phyloP scores from a whole-genome alignment of 441 rosid genomes.

The Mallotus japonicus region DNA sequence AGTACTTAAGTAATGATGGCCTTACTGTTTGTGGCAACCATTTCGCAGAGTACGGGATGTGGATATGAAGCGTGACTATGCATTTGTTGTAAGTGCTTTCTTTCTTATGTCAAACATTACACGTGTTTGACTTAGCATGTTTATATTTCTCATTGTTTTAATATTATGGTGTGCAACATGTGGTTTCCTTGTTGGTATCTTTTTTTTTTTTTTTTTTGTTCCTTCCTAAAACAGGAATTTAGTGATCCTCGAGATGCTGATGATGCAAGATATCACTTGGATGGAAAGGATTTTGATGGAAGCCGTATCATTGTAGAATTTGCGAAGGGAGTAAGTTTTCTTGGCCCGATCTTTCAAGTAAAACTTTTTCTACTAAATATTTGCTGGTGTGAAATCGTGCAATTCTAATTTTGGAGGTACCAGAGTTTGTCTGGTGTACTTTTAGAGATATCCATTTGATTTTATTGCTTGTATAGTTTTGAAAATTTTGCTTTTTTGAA shows the following conservation, averaged over 20 bases:
- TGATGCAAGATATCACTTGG: conserved; percentile 69
- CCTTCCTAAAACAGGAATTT: conserved; percentile 53
- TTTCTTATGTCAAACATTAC: neutral
- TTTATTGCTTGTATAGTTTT: neutral
- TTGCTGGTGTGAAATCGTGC: neutral
- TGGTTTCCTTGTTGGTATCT: conserved; percentile 14
- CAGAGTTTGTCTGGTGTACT: neutral
- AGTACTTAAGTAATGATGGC: conserved; percentile 72
- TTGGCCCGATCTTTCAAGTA: neutral
- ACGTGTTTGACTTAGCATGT: neutral
- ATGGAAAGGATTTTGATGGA: conserved; percentile 69
- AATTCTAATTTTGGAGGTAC: neutral
- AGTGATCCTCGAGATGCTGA: conserved; percentile 80
- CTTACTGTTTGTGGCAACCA: conserved; percentile 81
- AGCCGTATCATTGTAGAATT: conserved; percentile 76
- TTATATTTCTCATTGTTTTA: neutral
- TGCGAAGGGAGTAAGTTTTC: conserved; percentile 59
- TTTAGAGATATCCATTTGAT: too few species aligned
- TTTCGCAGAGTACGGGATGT: conserved; percentile 89
- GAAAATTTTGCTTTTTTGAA: neutral
- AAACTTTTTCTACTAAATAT: neutral
- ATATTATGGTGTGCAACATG: neutral
- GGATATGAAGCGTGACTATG: conserved; percentile 92
- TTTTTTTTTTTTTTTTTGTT: conserved; percentile 28
- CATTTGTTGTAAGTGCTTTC: conserved; percentile 68